phyloP scores from a whole-genome alignment of 306 rosid species.

The Vigna mungo region DNA sequence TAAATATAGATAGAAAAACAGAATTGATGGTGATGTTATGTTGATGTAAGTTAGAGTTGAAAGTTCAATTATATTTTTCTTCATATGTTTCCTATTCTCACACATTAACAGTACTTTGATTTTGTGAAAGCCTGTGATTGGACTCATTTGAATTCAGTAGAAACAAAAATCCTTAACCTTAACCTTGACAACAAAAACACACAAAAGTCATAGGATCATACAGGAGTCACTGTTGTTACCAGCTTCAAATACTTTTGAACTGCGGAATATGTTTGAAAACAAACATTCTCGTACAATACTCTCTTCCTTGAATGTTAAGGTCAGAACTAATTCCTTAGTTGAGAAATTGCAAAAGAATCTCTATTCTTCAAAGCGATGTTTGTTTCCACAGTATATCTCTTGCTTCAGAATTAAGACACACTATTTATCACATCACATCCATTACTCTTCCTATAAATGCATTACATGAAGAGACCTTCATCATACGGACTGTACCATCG shows the following conservation, averaged over 20 bases:
- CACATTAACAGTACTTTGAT: too few species aligned
- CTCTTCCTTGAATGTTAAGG: conserved; percentile 46
- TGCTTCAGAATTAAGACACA: conserved; percentile 41
- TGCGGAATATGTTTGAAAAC: too few species aligned
- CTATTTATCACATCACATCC: conserved; percentile 21
- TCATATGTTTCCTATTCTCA: too few species aligned
- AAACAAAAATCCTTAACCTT: too few species aligned
- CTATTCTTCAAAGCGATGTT: conserved; percentile 9
- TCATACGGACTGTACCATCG: not conserved
- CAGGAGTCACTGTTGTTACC: not conserved
- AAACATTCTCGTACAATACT: not conserved
- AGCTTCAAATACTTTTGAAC: not conserved
- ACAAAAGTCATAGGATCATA: too few species aligned
- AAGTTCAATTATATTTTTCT: too few species aligned
- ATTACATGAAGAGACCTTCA: conserved; percentile 20
- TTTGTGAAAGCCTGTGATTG: too few species aligned
- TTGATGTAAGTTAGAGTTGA: too few species aligned
- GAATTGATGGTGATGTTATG: too few species aligned
- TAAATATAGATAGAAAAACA: too few species aligned
- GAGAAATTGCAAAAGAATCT: conserved; percentile 31
- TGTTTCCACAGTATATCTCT: conserved; percentile 30
- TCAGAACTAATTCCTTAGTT: conserved; percentile 39
- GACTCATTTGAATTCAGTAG: too few species aligned
- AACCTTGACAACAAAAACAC: too few species aligned
- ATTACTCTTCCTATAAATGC: not conserved